Evolutionary conservation across 2,329 filamentous ascomycete species (phyloP), one percentile per base, ranked within the genome.

Genomic region (Penicillium sp.): DNA sequence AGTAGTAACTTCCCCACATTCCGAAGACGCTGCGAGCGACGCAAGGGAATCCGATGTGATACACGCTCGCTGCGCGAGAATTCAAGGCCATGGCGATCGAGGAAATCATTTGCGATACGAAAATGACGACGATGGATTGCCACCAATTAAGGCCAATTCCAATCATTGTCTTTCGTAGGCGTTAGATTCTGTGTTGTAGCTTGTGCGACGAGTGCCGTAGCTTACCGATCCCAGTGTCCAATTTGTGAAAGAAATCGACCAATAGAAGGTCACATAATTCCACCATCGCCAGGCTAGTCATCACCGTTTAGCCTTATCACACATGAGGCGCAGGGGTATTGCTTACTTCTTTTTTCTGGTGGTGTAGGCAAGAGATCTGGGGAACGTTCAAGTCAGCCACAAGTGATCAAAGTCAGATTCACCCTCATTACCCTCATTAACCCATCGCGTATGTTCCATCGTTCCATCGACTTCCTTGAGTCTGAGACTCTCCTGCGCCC

Each of bases 141-240:
- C 51, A 53, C 51, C 51, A 53, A 29, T 53, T 53, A 8, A 53
- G 43, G n/a, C 51, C 51, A 21, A 53, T 53, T 14, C 51, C 51
- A 26, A 53, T 33, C 51, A 53, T 53, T 27, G 51, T 46, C 51
- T 53, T 25, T 13, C n/a, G 2, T 21, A 44, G 27, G 14, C 11
- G 35, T 50, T 50, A 50, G 33, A 33, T 33, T 7, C 10, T 10
- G 10, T 4, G 5, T n/a, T 3, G 7, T 19, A 10, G 19, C 26
- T 4, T 11, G 3, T 11, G 31, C 6, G 25, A 19, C 10, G 27
- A 16, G 16, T 46, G 7, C 16, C 23, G 19, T 9, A 26, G 23
- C 51, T 39, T 25, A 53, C 51, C 21, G 51, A 53, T 53, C 51
- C 51, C 31, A 53, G 19, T 13, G 51, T 53, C 51, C 51, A 53